phyloP scores from a whole-genome alignment of 176 grass and related monocot genomes.

The Lolium multiflorum region DNA sequence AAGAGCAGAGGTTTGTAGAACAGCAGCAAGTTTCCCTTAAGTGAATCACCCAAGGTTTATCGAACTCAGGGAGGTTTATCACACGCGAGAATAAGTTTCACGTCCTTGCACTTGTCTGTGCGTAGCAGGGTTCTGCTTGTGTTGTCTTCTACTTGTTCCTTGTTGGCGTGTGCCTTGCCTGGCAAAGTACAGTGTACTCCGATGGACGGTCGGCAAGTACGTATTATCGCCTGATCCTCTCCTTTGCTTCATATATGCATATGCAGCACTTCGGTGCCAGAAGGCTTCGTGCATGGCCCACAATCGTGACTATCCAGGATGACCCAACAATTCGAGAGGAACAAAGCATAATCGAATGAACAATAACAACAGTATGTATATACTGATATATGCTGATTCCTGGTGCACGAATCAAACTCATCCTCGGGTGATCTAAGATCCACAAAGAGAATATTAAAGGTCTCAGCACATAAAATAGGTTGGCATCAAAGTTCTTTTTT shows the following conservation, averaged over 20 bases:
- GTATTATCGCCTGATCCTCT: no score
- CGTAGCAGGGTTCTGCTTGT: neutral
- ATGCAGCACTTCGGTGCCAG: no score
- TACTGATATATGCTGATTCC: neutral
- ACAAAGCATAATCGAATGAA: neutral
- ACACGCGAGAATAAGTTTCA: neutral
- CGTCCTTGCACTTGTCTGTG: neutral
- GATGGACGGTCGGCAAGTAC: no score
- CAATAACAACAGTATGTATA: no score
- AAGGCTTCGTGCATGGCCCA: neutral
- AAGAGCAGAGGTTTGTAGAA: no score
- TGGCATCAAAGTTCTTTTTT: constrained; percentile 4
- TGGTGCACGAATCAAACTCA: neutral
- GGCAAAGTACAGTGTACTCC: no score
- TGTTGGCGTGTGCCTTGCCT: no score
- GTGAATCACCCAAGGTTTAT: no score
- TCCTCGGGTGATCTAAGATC: neutral
- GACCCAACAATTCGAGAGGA: neutral
- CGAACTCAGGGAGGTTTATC: no score
- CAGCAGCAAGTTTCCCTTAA: no score
- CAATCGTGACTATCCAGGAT: neutral
- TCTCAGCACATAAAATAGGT: neutral
- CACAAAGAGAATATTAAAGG: no score
- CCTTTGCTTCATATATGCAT: no score
- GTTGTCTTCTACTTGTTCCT: neutral